A percentile compares a stretch with the other conserved stretches of the same genome.
These are phyloP conservation scores for Linnemannia elongata DNA, from an alignment of 192 early-diverging fungal species.

Conservation along the genomic window DNA sequence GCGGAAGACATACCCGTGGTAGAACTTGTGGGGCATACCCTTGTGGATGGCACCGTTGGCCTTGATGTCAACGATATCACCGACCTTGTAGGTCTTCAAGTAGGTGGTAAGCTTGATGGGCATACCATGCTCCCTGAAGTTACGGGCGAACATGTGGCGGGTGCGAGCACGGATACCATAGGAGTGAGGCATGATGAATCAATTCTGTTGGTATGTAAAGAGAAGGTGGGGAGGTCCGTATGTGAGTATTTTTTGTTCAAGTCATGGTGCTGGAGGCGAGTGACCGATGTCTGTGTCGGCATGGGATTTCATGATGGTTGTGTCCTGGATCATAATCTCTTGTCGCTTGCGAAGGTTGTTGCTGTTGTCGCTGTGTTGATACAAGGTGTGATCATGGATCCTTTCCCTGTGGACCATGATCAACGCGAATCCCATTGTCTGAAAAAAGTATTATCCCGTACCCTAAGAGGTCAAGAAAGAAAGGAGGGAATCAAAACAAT, in stretches of 20 bases:
- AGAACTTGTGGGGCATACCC: conserved; percentile 99
- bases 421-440: not conserved
- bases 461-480: conserved; percentile 61
- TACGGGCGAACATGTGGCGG: conserved; percentile 96
- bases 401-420: not conserved
- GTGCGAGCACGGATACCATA: conserved; percentile 98
- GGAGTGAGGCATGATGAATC: conserved; percentile 83
- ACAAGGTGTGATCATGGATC: not conserved
- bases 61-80: conserved; percentile 99
- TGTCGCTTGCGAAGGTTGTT: not conserved
- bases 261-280: not conserved
- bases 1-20: conserved; percentile 84
- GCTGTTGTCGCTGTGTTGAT: not conserved
- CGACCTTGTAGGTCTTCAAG: conserved; percentile 98
- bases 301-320: conserved; percentile 8
- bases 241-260: conserved; percentile 14
- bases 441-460: conserved; percentile 24
- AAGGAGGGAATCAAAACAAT: conserved; percentile 56
- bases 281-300: conserved; percentile 14
- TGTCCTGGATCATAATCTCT: not conserved
- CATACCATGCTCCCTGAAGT: conserved; percentile 95
- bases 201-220: conserved; percentile 40
- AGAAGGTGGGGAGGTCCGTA: conserved; percentile 27
- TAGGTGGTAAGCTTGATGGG: conserved; percentile 95
- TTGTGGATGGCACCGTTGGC: conserved; percentile 98